Evolutionary conservation across 441 rosid species (phyloP).

Genomic region (Croton laevigatus): DNA sequence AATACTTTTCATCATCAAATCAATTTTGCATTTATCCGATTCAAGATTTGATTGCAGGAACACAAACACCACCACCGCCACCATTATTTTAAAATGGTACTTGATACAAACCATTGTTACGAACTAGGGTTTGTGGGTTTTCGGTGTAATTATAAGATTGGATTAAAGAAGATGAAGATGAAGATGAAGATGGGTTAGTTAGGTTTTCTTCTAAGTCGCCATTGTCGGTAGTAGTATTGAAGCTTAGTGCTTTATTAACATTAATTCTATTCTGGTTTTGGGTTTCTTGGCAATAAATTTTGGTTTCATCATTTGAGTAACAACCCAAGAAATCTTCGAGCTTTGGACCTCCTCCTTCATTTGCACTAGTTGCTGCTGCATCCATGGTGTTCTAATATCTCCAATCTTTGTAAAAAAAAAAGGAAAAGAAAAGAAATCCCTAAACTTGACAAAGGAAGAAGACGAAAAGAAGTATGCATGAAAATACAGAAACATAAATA

Average conservation of each 20-base stretch:
- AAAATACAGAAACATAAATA: neutral
- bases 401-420: constrained; percentile 45
- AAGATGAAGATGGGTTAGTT: constrained; percentile 26
- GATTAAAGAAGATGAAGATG: constrained; percentile 30
- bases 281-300: constrained; percentile 29
- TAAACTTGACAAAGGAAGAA: neutral
- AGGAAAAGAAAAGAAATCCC: neutral
- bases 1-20: too few relatives aligned
- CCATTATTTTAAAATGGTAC: constrained; percentile 35
- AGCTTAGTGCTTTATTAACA: constrained; percentile 39
- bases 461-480: neutral
- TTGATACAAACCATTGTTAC: constrained; percentile 26
- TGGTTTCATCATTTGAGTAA: constrained; percentile 37
- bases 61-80: constrained; percentile 19
- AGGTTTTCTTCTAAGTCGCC: constrained; percentile 24
- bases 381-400: constrained; percentile 42
- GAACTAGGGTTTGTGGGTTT: constrained; percentile 31
- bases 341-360: constrained; percentile 54
- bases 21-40: too few relatives aligned
- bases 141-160: constrained; percentile 26
- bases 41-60: constrained; percentile 67
- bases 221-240: constrained; percentile 5
- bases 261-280: constrained; percentile 36
- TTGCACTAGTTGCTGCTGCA: constrained; percentile 22
- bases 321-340: constrained; percentile 73